Evolutionary conservation across 192 early-diverging fungal genomes (phyloP), one percentile per base, ranked within the genome.

Genomic region (Phycomyces nitens): DNA sequence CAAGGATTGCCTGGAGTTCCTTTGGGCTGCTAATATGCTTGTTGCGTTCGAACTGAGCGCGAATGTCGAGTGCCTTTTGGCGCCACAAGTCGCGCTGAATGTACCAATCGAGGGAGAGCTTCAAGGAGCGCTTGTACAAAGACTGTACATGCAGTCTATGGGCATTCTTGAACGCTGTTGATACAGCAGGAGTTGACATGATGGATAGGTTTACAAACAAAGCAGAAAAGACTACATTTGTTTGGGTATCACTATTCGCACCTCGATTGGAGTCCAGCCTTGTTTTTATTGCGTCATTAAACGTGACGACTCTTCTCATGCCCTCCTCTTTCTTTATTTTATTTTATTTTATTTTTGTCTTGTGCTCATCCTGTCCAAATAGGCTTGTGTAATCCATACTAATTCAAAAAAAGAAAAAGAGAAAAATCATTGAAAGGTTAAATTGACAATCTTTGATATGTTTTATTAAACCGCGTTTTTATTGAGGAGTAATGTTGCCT

Each of bases 31-130:
- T 75, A 40, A 93, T 75, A 62, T 86, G 65, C 61, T 84, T 85
- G 74, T 93, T 94, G 49, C 76, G 80, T 65, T 96, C 94, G 65
- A 97, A 97, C 65, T 86, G 76, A 26, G 84, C 82, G 38, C 95
- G 82, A 74, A 97, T 92, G 58, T 91, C 82, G 62, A 95, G 61
- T 43, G 89, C 84, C 76, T 92, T 92, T 61, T 90, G 84, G 42
- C 95, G 86, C 84, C 79, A 92, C 50, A 88, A 74, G 43, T 72
- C 71, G 53, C 89, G 86, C 71, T 90, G 85, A 70, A 91, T 90
- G 76, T 91, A 91, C 95, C 95, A 97, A 80, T 96, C 92, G 53
- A 84, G 76, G 14, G 90, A 82, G 29, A 88, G 82, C 70, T 87
- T 84, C 50, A 97, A 88, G 14, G 92, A 88, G 50, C 87, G 82